These are phyloP conservation scores for Eragrostis curvula DNA, from an alignment of 176 grass and related monocot species.

Conservation along the genomic window DNA sequence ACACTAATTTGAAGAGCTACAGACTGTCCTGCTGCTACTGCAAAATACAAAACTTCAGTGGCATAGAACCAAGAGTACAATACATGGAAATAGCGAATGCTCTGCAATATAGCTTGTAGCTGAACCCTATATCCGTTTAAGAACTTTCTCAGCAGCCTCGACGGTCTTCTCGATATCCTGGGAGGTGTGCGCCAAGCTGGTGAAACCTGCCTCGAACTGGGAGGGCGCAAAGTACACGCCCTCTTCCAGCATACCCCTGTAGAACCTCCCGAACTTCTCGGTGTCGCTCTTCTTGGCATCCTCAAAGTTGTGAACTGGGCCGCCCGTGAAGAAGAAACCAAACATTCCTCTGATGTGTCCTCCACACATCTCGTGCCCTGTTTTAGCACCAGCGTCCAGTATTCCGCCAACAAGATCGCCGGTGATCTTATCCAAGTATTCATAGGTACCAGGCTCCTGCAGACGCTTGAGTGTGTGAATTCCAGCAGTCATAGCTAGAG, in stretches of 20 bases:
- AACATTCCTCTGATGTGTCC: conserved; percentile 96
- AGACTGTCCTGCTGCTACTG: conserved; percentile 40
- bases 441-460: conserved; percentile 72
- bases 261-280: conserved; percentile 84
- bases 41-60: conserved; percentile 42
- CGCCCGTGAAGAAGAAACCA: conserved; percentile 77
- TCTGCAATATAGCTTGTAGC: not conserved
- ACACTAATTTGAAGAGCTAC: conserved; percentile 5
- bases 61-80: conserved; percentile 40
- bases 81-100: conserved; percentile 1
- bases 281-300: conserved; percentile 93
- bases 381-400: conserved; percentile 67
- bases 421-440: conserved; percentile 89
- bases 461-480: conserved; percentile 91
- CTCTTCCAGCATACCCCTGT: conserved; percentile 95
- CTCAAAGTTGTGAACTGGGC: conserved; percentile 83
- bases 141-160: conserved; percentile 84
- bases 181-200: conserved; percentile 86
- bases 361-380: conserved; percentile 93
- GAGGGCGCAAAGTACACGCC: conserved; percentile 94
- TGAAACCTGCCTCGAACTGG: conserved; percentile 95
- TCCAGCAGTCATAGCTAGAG: conserved; percentile 97
- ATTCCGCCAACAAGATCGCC: conserved; percentile 74
- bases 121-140: conserved; percentile 63
- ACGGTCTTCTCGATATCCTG: conserved; percentile 80